Evolutionary conservation across 208 protist species (phyloP).

Genomic region (Crithidia thermophila): DNA sequence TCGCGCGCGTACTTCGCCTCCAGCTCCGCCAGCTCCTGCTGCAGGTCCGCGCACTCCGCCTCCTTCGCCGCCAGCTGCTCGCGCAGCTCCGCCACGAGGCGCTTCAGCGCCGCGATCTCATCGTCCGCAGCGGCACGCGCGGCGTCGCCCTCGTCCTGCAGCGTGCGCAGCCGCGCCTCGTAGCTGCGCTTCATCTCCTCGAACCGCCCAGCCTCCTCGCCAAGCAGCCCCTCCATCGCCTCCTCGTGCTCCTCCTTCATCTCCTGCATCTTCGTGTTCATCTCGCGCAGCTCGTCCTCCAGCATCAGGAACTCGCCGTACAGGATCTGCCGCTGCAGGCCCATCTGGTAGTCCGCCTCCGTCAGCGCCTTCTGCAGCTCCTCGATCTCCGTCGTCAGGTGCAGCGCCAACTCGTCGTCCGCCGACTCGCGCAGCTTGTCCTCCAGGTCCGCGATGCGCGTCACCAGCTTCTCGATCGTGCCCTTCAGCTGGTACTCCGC

Average conservation of each 20-base stretch:
- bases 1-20: conserved; percentile 5
- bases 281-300: conserved; percentile 63
- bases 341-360: conserved; percentile 66
- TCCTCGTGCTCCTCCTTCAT: conserved; percentile 79
- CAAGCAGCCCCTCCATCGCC: conserved; percentile 58
- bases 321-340: conserved; percentile 63
- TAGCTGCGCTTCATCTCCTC: conserved; percentile 48
- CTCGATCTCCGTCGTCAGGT: conserved; percentile 64
- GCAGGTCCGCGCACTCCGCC: conserved; percentile 30
- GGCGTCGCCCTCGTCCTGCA: conserved; percentile 25
- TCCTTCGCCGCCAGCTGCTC: conserved; percentile 27
- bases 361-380: conserved; percentile 56
- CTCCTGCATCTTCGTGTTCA: conserved; percentile 76
- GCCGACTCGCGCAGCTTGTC: conserved; percentile 41
- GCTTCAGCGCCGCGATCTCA: conserved; percentile 28
- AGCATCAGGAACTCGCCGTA: conserved; percentile 67
- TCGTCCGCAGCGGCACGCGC: conserved; percentile 14
- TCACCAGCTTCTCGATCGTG: conserved; percentile 61
- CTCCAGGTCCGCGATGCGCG: conserved; percentile 69
- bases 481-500: conserved; percentile 74
- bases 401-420: conserved; percentile 61
- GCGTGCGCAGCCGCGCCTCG: conserved; percentile 30
- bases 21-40: conserved; percentile 18
- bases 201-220: conserved; percentile 47
- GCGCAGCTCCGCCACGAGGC: conserved; percentile 18